Base-by-base conservation (phyloP, 2,329 filamentous ascomycete genomes). In the Esteya vermicola region DNA sequence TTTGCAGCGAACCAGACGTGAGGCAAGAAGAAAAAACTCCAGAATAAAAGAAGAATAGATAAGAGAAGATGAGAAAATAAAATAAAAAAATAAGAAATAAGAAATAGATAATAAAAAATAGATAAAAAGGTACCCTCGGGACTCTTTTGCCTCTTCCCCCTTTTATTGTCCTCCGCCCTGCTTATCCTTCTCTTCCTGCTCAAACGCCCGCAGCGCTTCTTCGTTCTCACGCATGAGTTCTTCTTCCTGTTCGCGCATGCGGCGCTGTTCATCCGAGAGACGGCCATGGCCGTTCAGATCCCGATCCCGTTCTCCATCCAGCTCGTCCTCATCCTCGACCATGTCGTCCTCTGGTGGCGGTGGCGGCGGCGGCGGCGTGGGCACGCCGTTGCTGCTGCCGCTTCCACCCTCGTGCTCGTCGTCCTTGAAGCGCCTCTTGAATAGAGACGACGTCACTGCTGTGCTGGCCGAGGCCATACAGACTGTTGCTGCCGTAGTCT, bases 361-460 rank as follows among this genome's bases (percentile, higher is more conserved):
- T 41, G 33, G 48, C 48, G 36, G 56, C 50, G 33, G 48, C 38
- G n/a, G 51, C 54, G 20, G 55, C 8, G 65, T 63, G 3, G 66
- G 63, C 0, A 68, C 0, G 68, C 64, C 0, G 67, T 68, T 9
- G 50, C 52, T 36, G 49, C 56, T 35, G 48, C 52, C 16, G 52
- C 51, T 34, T 54, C 57, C 62, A 58, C 25, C n/a, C 5, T 9
- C n/a, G 9, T 51, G 52, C 26, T 66, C 64, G 12, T 65, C 61
- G 40, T 71, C 67, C 47, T 67, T 68, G 38, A 68, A 44, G 12
- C 67, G 63, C 56, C 76, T 76, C 22, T 75, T 75, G 22, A 67
- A 55, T 26, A 13, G 7, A 13, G 25, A 13, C 25, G 25, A 26
- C 28, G 14, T 14, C 28, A 16, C 14, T n/a, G 28, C n/a, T n/a